phyloP scores from a whole-genome alignment of 768 basidiomycete genomes.

The Leucocoprinus birnbaumii region DNA sequence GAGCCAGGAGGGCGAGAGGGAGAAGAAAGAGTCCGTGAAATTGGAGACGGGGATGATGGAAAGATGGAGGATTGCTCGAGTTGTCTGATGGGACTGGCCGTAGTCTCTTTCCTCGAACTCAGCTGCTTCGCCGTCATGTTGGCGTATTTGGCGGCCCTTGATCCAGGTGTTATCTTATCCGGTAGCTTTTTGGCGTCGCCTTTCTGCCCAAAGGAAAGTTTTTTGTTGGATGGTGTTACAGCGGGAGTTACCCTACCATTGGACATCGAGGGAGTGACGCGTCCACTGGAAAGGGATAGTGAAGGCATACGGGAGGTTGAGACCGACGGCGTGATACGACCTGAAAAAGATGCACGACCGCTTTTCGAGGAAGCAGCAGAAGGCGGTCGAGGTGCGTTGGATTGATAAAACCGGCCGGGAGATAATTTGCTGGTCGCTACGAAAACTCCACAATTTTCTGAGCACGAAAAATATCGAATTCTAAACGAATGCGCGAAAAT shows the following conservation, averaged over 20 bases:
- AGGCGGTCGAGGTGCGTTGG: constrained; percentile 50
- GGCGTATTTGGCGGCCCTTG: constrained; percentile 81
- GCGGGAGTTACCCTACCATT: constrained; percentile 36
- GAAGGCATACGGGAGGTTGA: constrained; percentile 33
- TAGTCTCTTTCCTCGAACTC: constrained; percentile 35
- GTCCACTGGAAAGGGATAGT: constrained; percentile 34
- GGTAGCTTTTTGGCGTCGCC: constrained; percentile 27
- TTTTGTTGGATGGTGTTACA: constrained; percentile 35
- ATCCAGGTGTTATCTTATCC: constrained; percentile 71
- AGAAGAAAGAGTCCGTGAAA: constrained; percentile 33
- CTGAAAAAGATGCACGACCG: constrained; percentile 50
- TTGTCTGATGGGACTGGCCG: constrained; percentile 6
- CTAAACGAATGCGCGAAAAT: constrained; percentile 34
- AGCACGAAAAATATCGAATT: constrained; percentile 81
- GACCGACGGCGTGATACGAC: constrained; percentile 49
- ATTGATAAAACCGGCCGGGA: constrained; percentile 38
- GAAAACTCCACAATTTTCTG: constrained; percentile 88
- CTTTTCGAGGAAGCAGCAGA: constrained; percentile 77
- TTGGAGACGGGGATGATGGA: constrained; percentile 28
- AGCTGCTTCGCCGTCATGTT: constrained; percentile 85
- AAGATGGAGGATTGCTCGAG: constrained; percentile 22
- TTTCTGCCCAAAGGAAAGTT: constrained; percentile 28
- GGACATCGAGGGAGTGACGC: constrained; percentile 38
- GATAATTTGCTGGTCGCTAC: constrained; percentile 82
- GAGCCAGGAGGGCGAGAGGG: constrained; percentile 52